Base-by-base conservation (phyloP, 495 filamentous ascomycete species). In the Xylaria sp. region DNA sequence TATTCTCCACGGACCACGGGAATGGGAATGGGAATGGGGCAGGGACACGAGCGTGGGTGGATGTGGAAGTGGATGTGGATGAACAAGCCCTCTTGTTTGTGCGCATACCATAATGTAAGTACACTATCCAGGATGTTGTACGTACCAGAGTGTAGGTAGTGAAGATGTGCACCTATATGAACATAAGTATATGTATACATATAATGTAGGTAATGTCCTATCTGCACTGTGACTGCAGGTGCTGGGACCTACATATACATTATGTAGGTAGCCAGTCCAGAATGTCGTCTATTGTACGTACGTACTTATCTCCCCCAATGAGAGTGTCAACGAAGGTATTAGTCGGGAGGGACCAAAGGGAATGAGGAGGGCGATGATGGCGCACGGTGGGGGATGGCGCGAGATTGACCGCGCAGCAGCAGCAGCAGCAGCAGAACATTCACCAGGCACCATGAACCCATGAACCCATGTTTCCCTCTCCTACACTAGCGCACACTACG, bases 261-360 rank as follows among this genome's bases (percentile, higher is more conserved):
- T n/a, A n/a, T n/a, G n/a, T n/a, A n/a, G n/a, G n/a, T n/a, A n/a
- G n/a, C n/a, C n/a, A n/a, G n/a, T n/a, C n/a, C n/a, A n/a, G n/a
- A n/a, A n/a, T n/a, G n/a, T n/a, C n/a, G n/a, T n/a, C n/a, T 31
- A 19, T 6, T 9, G 14, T 58, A 5, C 15, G 6, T 12, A 26
- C 50, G 3, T 37, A 37, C 8, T 9, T 41, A 55, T 12, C 7
- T 6, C 21, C 48, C 43, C 46, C 17, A 50, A n/a, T 19, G 9
- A 21, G 26, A 31, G 21, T 55, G 52, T 19, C 21, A 31, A 55
- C 9, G 71, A 71, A 62, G 66, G 73, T 62, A 67, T 68, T 43
- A 61, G 66, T 24, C 15, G 24, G 61, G 19, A 41, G 72, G 21
- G 21, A 53, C n/a, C 21, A 12, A 62, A 62, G 71, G 52, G 31